These are phyloP conservation scores for Periconia sp. DNA, from an alignment of 2,329 filamentous ascomycete species.

Conservation along the genomic window DNA sequence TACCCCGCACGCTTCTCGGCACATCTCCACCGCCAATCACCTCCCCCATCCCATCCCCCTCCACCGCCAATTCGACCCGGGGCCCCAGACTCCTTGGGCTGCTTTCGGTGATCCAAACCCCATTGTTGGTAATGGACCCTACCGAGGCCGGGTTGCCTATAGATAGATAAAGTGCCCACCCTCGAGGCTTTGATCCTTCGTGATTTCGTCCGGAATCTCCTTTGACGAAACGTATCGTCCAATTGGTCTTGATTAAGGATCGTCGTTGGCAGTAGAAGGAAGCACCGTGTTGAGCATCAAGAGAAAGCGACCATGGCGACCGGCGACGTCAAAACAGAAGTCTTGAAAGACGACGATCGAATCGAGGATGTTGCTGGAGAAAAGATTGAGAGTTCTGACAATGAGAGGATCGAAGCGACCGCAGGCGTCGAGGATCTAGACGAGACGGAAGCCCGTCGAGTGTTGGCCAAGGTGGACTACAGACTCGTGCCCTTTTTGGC, in stretches of 20 bases:
- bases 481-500: constrained; percentile 32
- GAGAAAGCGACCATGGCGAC: constrained; percentile 7
- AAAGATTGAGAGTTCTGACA: constrained; percentile 26
- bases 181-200: not conserved
- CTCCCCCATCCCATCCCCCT: not conserved
- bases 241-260: too few species aligned
- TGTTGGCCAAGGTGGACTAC: constrained; percentile 39
- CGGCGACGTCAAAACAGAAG: constrained; percentile 15
- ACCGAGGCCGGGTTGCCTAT: not conserved
- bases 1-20: not conserved
- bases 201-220: not conserved
- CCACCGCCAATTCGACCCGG: not conserved
- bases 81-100: not conserved
- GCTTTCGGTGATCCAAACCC: not conserved
- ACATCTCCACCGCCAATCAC: not conserved
- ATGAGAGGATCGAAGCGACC: constrained; percentile 26
- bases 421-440: constrained; percentile 23
- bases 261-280: not conserved
- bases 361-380: constrained; percentile 30
- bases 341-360: constrained; percentile 14
- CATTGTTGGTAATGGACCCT: not conserved
- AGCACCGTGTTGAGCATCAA: not conserved
- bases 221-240: not conserved
- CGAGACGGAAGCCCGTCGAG: constrained; percentile 29
- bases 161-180: not conserved